phyloP scores from a whole-genome alignment of 2,329 filamentous ascomycete species.

The Sphaerostilbella broomeana region DNA sequence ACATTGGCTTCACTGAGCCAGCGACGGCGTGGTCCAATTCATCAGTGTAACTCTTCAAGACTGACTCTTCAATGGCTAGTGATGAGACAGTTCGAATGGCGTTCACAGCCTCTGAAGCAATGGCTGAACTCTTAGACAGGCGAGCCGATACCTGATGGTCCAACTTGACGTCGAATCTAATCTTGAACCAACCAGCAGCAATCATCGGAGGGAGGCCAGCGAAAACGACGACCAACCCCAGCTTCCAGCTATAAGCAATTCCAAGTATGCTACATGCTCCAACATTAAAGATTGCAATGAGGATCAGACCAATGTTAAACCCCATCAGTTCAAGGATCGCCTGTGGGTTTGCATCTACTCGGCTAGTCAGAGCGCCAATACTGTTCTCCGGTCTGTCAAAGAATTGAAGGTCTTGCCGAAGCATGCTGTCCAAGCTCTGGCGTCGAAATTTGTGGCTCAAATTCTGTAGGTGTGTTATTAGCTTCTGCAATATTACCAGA shows the following conservation, averaged over 20 bases:
- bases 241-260: slow-evolving; percentile 40
- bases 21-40: slow-evolving; percentile 26
- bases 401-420: slow-evolving; percentile 36
- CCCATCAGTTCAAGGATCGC: slow-evolving; percentile 37
- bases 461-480: slow-evolving; percentile 9
- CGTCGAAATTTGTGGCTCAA: slow-evolving; percentile 25
- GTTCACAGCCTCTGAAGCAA: slow-evolving; percentile 38
- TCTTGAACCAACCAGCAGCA: slow-evolving; percentile 31
- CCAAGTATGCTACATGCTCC: slow-evolving; percentile 34
- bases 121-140: slow-evolving; percentile 31
- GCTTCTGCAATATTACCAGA: neutral
- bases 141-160: slow-evolving; percentile 31
- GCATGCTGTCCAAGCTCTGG: slow-evolving; percentile 25
- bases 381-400: slow-evolving; percentile 37
- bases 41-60: slow-evolving; percentile 25
- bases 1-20: slow-evolving; percentile 26
- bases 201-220: slow-evolving; percentile 33
- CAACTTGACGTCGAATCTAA: slow-evolving; percentile 34
- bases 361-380: slow-evolving; percentile 30
- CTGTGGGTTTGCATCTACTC: slow-evolving; percentile 32
- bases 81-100: slow-evolving; percentile 36
- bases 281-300: slow-evolving; percentile 32
- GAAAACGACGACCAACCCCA: slow-evolving; percentile 42
- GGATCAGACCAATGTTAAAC: slow-evolving; percentile 34
- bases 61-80: slow-evolving; percentile 34